Evolutionary conservation across 169 alveolate genomes (phyloP), one percentile per base, ranked within the genome.

Genomic region (Eimeria zaria): DNA sequence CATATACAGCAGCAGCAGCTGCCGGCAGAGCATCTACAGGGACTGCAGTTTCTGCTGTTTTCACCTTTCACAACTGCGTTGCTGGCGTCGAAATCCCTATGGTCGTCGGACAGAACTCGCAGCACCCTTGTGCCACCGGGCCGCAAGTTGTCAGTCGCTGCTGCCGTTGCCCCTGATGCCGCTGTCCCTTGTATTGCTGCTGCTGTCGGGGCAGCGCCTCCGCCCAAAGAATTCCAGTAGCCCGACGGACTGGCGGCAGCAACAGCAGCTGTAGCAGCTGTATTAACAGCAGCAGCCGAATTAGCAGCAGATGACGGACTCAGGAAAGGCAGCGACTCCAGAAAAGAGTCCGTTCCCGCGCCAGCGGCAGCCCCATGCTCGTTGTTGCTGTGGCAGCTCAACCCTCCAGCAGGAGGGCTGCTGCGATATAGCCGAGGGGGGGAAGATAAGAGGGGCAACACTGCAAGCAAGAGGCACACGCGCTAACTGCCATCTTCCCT

Each of bases 141-240:
- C 46, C 80, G 46, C 27, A 33, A 69, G 46, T 22, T n/a, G 48
- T 69, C 46, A 11, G 48, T 46, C 1, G 80, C 27, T 44, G 90
- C 90, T 81, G 73, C 90, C 51, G 90, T 73, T 46, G 90, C 90
- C n/a, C n/a, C n/a, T 46, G 90, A 71, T 8, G 67, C 55, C 20
- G 73, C 71, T 27, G 67, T 64, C 11, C 20, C 62, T 76, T 36
- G 87, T 33, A 12, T n/a, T 18, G 88, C 88, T 76, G 88, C 62
- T 41, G 62, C 88, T 39, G 62, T 36, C 48, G 88, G 18, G 20
- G 58, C 55, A 44, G 62, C 14, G 88, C 18, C 12, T 39, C 60
- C 88, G 39, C 64, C 27, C 6, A 76, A 39, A 12, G 88, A 41
- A 11, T 27, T 39, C 62, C 48, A 46, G n/a, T 18, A 30, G 88